phyloP scores from a whole-genome alignment of 2,329 filamentous ascomycete genomes.

The Rhinocladiella mackenziei region DNA sequence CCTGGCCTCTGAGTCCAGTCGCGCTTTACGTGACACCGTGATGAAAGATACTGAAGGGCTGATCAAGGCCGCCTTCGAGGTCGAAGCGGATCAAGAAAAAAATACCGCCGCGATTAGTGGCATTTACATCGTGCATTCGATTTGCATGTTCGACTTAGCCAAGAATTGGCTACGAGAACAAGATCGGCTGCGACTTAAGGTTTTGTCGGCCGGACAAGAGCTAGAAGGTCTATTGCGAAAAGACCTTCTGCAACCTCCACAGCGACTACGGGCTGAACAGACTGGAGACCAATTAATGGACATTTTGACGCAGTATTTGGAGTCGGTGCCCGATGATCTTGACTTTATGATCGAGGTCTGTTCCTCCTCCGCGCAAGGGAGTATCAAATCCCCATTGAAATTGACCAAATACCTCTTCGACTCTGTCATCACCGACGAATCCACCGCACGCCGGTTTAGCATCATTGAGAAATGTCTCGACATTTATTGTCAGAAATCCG shows the following conservation, averaged over 20 bases:
- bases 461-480: slow-evolving; percentile 83
- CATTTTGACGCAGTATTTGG: slow-evolving; percentile 76
- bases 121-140: slow-evolving; percentile 76
- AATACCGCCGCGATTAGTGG: slow-evolving; percentile 81
- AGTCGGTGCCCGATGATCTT: slow-evolving; percentile 68
- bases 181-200: slow-evolving; percentile 54
- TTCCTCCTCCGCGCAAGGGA: slow-evolving; percentile 75
- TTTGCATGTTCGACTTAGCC: slow-evolving; percentile 63
- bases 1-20: slow-evolving; percentile 69
- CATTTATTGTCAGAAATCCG: slow-evolving; percentile 72
- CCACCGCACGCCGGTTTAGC: slow-evolving; percentile 78
- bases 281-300: slow-evolving; percentile 82
- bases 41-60: slow-evolving; percentile 69
- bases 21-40: slow-evolving; percentile 68
- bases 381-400: slow-evolving; percentile 71
- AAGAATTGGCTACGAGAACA: slow-evolving; percentile 63
- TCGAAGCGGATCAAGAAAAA: slow-evolving; percentile 61
- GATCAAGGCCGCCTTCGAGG: slow-evolving; percentile 60
- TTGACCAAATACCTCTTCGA: slow-evolving; percentile 81
- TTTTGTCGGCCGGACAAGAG: slow-evolving; percentile 67
- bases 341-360: slow-evolving; percentile 82
- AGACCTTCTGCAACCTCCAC: slow-evolving; percentile 64
- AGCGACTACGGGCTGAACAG: slow-evolving; percentile 83
- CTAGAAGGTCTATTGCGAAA: slow-evolving; percentile 69
- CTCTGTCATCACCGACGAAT: slow-evolving; percentile 76